These are phyloP conservation scores for Pyrus betulifolia DNA, from an alignment of 306 rosid species.

Conservation along the genomic window DNA sequence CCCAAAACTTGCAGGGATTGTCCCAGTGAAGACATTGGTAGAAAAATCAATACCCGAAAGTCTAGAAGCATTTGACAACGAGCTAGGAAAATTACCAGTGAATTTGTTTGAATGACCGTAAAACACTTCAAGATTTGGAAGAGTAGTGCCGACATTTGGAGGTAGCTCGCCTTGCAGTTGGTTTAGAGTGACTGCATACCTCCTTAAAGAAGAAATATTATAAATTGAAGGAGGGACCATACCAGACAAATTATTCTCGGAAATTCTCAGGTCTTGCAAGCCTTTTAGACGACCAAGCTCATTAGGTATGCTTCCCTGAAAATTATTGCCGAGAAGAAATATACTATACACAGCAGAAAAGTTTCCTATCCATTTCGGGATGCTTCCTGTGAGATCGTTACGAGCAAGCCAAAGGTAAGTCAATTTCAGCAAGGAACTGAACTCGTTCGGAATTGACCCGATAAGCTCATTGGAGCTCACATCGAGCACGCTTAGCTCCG, in stretches of 20 bases:
- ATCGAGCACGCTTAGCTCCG: not conserved
- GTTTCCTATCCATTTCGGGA: conserved; percentile 13
- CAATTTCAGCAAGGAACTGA: conserved; percentile 10
- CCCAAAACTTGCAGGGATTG: not conserved
- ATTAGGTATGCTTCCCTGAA: not conserved
- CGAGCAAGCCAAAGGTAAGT: not conserved
- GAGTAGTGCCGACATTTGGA: not conserved
- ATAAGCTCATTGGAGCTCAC: not conserved
- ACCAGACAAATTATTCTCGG: conserved; percentile 28
- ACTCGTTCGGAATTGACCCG: conserved; percentile 14
- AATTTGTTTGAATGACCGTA: conserved; percentile 18
- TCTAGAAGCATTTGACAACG: conserved; percentile 4
- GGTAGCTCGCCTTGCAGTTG: conserved; percentile 31
- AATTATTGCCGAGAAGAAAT: not conserved
- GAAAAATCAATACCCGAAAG: not conserved
- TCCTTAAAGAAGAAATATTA: not conserved
- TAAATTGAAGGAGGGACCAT: conserved; percentile 22
- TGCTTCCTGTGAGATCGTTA: conserved; percentile 36
- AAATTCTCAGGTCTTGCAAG: not conserved
- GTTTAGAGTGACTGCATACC: conserved; percentile 8
- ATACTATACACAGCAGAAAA: not conserved
- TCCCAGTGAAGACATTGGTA: not conserved
- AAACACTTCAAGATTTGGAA: conserved; percentile 27
- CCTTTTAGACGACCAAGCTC: not conserved
- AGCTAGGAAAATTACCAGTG: conserved; percentile 31